Conservation (phyloP, 805 yeast genomes). For the Wickerhamomyces bisporus region DNA sequence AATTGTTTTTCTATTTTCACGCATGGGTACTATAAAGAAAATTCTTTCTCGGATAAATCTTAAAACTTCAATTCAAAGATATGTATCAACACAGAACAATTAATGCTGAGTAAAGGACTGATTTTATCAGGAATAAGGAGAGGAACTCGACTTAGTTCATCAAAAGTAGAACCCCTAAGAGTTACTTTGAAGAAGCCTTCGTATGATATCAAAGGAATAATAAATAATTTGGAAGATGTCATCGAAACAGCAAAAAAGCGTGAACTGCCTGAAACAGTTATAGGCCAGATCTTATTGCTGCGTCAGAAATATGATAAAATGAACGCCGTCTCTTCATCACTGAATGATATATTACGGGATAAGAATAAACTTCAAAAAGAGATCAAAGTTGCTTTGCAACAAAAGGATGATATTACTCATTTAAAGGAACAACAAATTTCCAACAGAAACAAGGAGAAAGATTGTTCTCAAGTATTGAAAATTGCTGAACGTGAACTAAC, state of each 20-base stretch:
- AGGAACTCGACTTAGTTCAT: background rate
- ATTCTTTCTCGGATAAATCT: no score
- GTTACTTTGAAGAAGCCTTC: conserved; percentile 25
- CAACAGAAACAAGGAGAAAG: conserved; percentile 20
- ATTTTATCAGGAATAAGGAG: no score
- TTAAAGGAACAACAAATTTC: conserved; percentile 12
- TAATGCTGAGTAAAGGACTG: no score
- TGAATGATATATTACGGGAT: conserved; percentile 25
- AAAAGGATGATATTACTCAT: conserved; percentile 9
- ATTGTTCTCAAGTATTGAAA: conserved; percentile 11
- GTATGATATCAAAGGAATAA: conserved; percentile 30
- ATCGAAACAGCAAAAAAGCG: conserved; percentile 29
- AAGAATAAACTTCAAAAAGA: conserved; percentile 25
- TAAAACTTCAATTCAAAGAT: no score
- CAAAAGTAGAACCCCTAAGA: conserved; percentile 1
- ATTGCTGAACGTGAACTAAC: conserved; percentile 33
- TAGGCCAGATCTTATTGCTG: conserved; percentile 25
- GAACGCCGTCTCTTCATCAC: conserved; percentile 14
- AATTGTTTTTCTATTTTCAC: no score
- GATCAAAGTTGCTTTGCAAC: conserved; percentile 21
- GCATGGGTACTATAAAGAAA: no score
- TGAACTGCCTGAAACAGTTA: conserved; percentile 15
- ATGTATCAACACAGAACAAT: no score
- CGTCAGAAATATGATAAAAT: conserved; percentile 23
- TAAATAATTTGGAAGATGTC: conserved; percentile 24